A percentile compares a stretch with the other conserved stretches of the same genome.
Conservation (phyloP, 2,329 filamentous ascomycete species). For the Dothidotthia symphoricarpi region DNA sequence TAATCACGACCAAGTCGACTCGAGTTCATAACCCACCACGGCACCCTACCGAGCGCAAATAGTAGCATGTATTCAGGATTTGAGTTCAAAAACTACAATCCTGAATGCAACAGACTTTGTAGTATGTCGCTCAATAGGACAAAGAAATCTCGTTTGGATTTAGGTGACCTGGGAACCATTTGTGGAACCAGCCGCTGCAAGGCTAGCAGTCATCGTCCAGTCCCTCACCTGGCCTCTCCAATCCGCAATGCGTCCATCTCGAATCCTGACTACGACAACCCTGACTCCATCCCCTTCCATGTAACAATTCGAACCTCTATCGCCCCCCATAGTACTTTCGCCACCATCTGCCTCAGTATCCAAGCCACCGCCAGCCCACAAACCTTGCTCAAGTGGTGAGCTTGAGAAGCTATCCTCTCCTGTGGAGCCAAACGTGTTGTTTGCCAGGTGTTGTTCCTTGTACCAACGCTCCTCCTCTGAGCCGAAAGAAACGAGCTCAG, state of each 20-base stretch:
- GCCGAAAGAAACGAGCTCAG: conserved; percentile 67
- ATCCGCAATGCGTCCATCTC: conserved; percentile 83
- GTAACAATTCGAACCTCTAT: conserved; percentile 61
- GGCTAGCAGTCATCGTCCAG: no score
- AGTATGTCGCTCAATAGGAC: no score
- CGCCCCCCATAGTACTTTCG: conserved; percentile 34
- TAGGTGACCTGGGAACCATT: no score
- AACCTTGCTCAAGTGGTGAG: conserved; percentile 37
- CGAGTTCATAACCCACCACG: no score
- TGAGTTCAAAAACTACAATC: no score
- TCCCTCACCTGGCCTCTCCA: conserved; percentile 94
- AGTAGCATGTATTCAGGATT: no score
- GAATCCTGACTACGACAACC: conserved; percentile 82
- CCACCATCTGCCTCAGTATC: conserved; percentile 43
- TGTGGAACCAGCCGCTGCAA: no score
- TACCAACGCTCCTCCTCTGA: conserved; percentile 84
- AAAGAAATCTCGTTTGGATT: no score
- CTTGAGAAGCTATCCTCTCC: conserved; percentile 30
- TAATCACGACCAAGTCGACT: no score
- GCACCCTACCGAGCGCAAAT: no score
- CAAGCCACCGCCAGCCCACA: conserved; percentile 51
- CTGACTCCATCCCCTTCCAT: conserved; percentile 79
- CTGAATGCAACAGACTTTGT: no score
- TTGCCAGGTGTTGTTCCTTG: conserved; percentile 78
- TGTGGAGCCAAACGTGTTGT: conserved; percentile 74